Evolutionary conservation across 139 green algal species (phyloP).

Genomic region (Chlamydomonas incerta): DNA sequence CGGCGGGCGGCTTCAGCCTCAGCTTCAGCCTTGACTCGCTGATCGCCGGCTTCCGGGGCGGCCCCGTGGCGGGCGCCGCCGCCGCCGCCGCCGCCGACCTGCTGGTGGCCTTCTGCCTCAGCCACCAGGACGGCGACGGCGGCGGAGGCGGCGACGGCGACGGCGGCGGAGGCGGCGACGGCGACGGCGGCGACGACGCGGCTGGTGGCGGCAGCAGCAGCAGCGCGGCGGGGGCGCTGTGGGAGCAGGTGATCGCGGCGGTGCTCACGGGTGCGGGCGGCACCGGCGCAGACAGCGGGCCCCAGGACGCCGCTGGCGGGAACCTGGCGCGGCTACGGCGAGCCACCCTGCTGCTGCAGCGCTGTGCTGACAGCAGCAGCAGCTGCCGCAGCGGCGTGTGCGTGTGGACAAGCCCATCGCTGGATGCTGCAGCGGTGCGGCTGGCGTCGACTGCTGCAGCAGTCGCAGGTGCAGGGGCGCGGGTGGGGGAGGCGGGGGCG

Average conservation of each 20-base stretch:
- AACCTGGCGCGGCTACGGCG: too few relatives aligned
- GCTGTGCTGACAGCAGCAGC: too few relatives aligned
- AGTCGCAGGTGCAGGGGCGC: not conserved
- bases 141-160: too few relatives aligned
- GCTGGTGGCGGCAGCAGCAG: too few relatives aligned
- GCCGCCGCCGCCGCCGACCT: slow-evolving; percentile 35
- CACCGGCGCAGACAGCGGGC: not conserved
- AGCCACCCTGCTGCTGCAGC: too few relatives aligned
- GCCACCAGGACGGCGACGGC: too few relatives aligned
- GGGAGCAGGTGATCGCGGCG: not conserved
- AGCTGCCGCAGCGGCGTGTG: not conserved
- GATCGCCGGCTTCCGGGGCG: not conserved
- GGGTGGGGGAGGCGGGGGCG: not conserved
- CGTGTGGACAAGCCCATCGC: not conserved
- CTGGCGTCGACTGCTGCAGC: too few relatives aligned
- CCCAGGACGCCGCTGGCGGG: not conserved
- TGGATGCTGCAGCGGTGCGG: not conserved
- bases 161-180: too few relatives aligned
- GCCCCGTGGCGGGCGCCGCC: not conserved
- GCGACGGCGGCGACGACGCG: too few relatives aligned
- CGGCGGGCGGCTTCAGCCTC: too few relatives aligned
- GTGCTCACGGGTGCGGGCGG: not conserved
- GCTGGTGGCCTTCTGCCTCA: slow-evolving; percentile 5
- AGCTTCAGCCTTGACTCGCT: slow-evolving; percentile 28
- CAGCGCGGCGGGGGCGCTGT: not conserved